Base-by-base conservation (phyloP, 192 early-diverging fungal species). In the Kappamyces sp. region DNA sequence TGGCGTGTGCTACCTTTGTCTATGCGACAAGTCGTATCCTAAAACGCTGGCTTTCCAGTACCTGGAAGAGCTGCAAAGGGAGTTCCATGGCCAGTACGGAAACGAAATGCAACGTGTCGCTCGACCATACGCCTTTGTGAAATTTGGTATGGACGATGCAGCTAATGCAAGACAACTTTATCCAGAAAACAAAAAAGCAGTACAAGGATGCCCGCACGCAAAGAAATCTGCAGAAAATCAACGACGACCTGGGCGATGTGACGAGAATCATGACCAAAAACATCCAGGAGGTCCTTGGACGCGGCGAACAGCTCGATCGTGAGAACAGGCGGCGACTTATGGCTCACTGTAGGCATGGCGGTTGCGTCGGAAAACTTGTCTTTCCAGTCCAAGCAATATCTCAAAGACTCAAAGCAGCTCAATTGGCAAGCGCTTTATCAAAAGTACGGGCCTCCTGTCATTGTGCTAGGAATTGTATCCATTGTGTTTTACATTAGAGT, bases 211-310 rank as follows among this genome's bases (percentile, higher is more conserved):
- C 89, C 51, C 83, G 92, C 54, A 91, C 93, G 22, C 89, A 93
- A 69, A 78, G 84, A 45, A 95, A 98, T 66, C 60, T 98, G 65
- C 77, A 88, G 57, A 93, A 91, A 70, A 72, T 98, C 34, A 93
- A 96, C 68, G 91, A 95, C 57, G 95, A 98, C 70, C 71, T 98
- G 59, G 86, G 88, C 50, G 95, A 98, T 70, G 93, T 98, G 2
- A 91, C 90, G 34, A 80, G 91, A 60, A 98, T 98, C 51, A 96
- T 98, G 95, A 98, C 89, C 34, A 93, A 89, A 66, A 98, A 98
- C 75, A 93, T 98, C 80, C 88, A 92, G 58, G 93, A 95, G 69
- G 70, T 98, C 37, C 77, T 98, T 49, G 94, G 91, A 79, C 82
- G 91, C 33, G 91, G 90, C 11, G 90, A 91, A 62, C 78, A 77